Percentiles rank a stretch among this genome's conserved stretches.
These are phyloP conservation scores for Yamadazyma buinensis DNA, from an alignment of 1,139 yeast genomes.

Conservation along the genomic window DNA sequence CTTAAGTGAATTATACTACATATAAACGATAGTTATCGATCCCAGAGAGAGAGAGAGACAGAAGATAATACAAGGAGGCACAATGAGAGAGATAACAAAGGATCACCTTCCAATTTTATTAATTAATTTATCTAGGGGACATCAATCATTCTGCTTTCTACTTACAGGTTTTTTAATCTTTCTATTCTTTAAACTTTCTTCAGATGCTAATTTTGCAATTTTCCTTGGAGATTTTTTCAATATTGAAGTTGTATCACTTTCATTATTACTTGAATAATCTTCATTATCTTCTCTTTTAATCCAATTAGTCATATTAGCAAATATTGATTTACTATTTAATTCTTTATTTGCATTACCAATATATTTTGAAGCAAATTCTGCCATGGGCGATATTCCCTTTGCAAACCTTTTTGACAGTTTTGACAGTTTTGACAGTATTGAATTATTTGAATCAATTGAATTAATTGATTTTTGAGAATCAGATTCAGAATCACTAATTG, in stretches of 20 bases:
- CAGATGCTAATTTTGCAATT: conserved; percentile 6
- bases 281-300: conserved; percentile 39
- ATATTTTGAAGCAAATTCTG: conserved; percentile 59
- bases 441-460: background rate
- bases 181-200: conserved; percentile 7
- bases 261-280: conserved; percentile 14
- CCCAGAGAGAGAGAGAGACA: too few relatives aligned
- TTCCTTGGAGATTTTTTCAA: conserved; percentile 10
- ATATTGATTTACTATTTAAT: conserved; percentile 43
- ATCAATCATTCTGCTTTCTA: conserved; percentile 9
- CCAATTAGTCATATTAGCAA: conserved; percentile 69
- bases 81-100: too few relatives aligned
- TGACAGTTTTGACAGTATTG: too few relatives aligned
- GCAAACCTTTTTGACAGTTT: background rate
- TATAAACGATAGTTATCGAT: too few relatives aligned
- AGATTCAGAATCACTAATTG: conserved; percentile 12
- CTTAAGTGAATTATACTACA: too few relatives aligned
- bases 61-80: too few relatives aligned
- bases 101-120: too few relatives aligned
- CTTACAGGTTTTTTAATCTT: conserved; percentile 16
- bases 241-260: conserved; percentile 13
- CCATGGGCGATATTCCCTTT: conserved; percentile 43
- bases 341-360: conserved; percentile 53
- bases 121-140: too few relatives aligned
- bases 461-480: conserved; percentile 31